A percentile compares a stretch with the other conserved stretches of the same genome.
phyloP scores from a whole-genome alignment of 768 basidiomycete genomes.

The Cystofilobasidium capitatum region DNA sequence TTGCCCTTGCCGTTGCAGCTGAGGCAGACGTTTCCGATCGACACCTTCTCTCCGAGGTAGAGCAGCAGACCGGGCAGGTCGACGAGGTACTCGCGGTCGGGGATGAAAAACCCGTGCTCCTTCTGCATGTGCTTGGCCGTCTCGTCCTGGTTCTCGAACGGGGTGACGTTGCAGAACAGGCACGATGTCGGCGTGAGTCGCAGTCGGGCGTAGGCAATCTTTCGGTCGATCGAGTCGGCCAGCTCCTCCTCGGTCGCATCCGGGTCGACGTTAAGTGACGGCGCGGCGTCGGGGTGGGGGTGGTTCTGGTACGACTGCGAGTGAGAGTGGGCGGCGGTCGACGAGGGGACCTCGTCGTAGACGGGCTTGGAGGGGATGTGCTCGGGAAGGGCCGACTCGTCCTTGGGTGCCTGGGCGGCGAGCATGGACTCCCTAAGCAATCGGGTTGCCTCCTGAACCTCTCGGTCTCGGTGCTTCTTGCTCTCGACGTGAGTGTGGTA shows the following conservation, averaged over 20 bases:
- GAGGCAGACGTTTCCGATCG: conserved; percentile 85
- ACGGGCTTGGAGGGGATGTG: conserved; percentile 9
- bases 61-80: conserved; percentile 70
- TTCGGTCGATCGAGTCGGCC: conserved; percentile 56
- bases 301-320: conserved; percentile 8
- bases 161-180: conserved; percentile 64
- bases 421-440: conserved; percentile 31
- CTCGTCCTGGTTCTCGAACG: conserved; percentile 46
- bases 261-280: conserved; percentile 27
- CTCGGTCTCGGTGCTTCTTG: conserved; percentile 77
- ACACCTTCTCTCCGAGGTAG: conserved; percentile 86
- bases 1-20: conserved; percentile 68
- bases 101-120: conserved; percentile 87
- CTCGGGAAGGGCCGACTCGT: background rate
- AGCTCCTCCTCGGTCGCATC: conserved; percentile 47
- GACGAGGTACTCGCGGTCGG: conserved; percentile 80
- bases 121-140: conserved; percentile 80
- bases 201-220: conserved; percentile 61
- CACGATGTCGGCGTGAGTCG: conserved; percentile 59
- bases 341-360: conserved; percentile 24
- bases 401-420: conserved; percentile 14
- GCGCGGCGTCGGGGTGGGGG: conserved; percentile 10
- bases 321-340: conserved; percentile 9
- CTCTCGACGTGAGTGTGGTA: conserved; percentile 78
- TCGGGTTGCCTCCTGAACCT: conserved; percentile 45